These are phyloP conservation scores for Aspergillus terreus DNA, from an alignment of 2,329 filamentous ascomycete genomes.

Conservation along the genomic window DNA sequence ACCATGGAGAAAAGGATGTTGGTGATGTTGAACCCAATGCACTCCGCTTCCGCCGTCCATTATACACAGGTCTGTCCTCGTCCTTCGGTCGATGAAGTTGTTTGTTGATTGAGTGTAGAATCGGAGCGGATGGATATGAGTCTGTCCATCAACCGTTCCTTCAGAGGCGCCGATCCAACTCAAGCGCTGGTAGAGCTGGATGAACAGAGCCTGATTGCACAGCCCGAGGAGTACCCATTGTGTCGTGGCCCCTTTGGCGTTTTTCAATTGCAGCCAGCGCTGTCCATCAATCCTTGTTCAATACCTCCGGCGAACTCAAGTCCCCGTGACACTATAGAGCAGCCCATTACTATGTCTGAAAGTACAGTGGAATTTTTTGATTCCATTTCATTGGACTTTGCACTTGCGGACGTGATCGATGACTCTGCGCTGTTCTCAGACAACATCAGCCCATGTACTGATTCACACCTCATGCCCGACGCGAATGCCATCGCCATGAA, in stretches of 20 bases:
- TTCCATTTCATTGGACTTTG: not conserved
- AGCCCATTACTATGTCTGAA: not conserved
- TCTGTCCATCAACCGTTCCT: not conserved
- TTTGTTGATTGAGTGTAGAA: not conserved
- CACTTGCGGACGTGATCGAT: not conserved
- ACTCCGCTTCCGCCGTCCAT: conserved; percentile 39
- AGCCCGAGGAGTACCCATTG: not conserved
- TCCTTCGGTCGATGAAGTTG: not conserved
- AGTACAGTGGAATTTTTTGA: not conserved
- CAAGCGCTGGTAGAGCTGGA: not conserved
- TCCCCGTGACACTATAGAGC: not conserved
- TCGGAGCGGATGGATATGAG: conserved; percentile 14
- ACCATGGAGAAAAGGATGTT: not conserved
- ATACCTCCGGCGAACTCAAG: not conserved
- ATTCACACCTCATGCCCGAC: not conserved
- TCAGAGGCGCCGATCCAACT: not conserved
- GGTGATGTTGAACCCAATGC: conserved; percentile 17
- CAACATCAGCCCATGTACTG: not conserved
- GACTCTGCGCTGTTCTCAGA: not conserved
- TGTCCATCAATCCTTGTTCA: too few relatives aligned
- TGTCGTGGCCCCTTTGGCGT: not conserved
- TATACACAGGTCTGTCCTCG: conserved; percentile 40
- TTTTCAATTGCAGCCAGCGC: not conserved
- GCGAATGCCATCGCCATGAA: not conserved
- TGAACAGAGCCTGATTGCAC: not conserved